Conservation (phyloP, 2,329 filamentous ascomycete species). For the Beauveria asiatica region DNA sequence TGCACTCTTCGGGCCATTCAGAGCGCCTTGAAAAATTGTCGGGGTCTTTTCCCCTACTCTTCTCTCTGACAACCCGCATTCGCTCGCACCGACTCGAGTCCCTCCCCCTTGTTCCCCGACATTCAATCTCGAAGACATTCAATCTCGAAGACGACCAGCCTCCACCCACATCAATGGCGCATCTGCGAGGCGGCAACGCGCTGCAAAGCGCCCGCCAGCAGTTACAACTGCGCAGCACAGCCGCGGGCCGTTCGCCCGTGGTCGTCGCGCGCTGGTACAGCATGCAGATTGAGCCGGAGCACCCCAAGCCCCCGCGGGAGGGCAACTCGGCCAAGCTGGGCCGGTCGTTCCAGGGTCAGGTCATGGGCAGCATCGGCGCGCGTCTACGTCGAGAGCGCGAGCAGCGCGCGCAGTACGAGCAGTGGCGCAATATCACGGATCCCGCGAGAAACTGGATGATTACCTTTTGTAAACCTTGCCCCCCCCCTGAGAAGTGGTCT, state of each 20-base stretch:
- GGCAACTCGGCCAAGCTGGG: conserved; percentile 31
- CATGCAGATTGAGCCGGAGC: conserved; percentile 29
- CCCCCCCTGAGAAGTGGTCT: not conserved
- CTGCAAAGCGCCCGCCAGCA: conserved; percentile 19
- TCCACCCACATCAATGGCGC: conserved; percentile 20
- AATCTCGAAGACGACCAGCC: not conserved
- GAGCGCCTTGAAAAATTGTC: not conserved
- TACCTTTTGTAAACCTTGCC: conserved; percentile 38
- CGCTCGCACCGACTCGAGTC: not conserved
- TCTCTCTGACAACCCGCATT: not conserved
- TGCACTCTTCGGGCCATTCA: not conserved
- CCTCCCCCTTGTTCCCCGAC: no score
- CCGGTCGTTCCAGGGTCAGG: conserved; percentile 47
- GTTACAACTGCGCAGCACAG: conserved; percentile 4
- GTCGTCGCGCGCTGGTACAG: conserved; percentile 22
- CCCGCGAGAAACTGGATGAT: conserved; percentile 40
- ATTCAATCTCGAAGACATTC: not conserved
- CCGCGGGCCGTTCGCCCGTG: not conserved
- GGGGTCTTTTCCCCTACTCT: not conserved
- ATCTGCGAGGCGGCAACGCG: conserved; percentile 25
- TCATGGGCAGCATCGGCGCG: conserved; percentile 49
- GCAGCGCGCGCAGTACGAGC: conserved; percentile 42
- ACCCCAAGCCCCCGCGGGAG: conserved; percentile 22
- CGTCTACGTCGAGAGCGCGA: conserved; percentile 46
- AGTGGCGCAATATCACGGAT: conserved; percentile 31